Evolutionary conservation across 2,329 filamentous ascomycete genomes (phyloP), one percentile per base, ranked within the genome.

Genomic region (Clonostachys byssicola): DNA sequence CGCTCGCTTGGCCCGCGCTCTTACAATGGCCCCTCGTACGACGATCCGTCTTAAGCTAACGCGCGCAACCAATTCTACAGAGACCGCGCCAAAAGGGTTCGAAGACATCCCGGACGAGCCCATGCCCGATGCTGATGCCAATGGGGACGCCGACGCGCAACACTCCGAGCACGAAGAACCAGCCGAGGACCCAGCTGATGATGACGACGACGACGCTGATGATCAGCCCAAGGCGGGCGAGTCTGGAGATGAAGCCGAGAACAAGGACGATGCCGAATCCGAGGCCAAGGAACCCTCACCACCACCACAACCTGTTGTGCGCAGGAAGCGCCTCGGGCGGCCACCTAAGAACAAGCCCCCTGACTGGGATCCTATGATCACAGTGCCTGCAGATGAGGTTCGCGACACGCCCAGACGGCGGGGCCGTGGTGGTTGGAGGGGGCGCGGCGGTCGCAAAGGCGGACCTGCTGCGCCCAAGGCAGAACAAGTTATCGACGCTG

Each of bases 401-500:
- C 78, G 80, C 51, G 48, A 49, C 23, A 77, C 83, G 5, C 85
- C 83, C 41, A 77, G 83, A 52, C 75, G 80, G 42, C 75, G 82
- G 47, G 85, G 84, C 4, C 82, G 86, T 17, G 83, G 83, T 41
- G 86, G 89, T 51, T 90, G 91, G 83, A 71, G 81, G 49, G 78
- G 81, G 9, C 75, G 81, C 5, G 89, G 72, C 66, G 89, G 70
- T 56, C 85, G 71, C 52, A 81, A 80, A 59, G 85, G 87, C 48
- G 85, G 85, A 38, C 81, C 85, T 5, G 81, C 85, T 13, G 85
- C 86, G 38, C 89, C 92, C 59, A 84, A 89, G 43, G 89, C 85
- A 2, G 83, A 91, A 60, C 88, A 95, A 51, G 84, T 90, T 6
- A 86, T 96, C 50, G 94, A 97, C 67, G 95, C 95, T 60, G 91